Base-by-base conservation (phyloP, 2,329 filamentous ascomycete genomes). In the Aspergillus floridensis region DNA sequence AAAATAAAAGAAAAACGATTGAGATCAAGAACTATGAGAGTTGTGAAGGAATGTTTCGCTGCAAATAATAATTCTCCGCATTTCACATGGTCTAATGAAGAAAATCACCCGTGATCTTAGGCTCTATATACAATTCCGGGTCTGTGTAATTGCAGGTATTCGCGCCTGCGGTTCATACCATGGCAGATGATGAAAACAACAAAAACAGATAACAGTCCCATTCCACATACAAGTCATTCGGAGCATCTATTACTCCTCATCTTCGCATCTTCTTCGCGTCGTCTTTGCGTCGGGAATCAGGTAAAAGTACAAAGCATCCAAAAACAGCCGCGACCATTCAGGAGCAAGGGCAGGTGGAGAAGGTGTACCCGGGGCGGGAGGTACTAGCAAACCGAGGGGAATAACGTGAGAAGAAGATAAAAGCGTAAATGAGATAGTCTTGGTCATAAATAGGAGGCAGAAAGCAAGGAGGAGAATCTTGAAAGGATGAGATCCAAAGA, bases 301-400 rank as follows among this genome's bases (percentile, higher is more conserved):
- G 55, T 66, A 68, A 66, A 65, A 68, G 64, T 68, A 68, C 66
- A 68, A 55, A 53, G 62, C 59, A 63, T 62, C 61, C 61, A 63
- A 58, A 22, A 59, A 55, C 38, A 44, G n/a, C 53, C 38, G 38
- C 35, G 52, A 53, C 41, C 38, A 7, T 49, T 47, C 12, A 51
- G 47, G 31, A 35, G 32, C 47, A 58, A 19, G 32, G 50, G 19
- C 22, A 57, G 49, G 26, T 41, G 41, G 35, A 46, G 44, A 31
- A 54, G 44, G 38, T 8, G 26, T 2, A 2, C 26, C 26, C 5
- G 19, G 29, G 54, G 59, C 32, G 32, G 1, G 32, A 53, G 38
- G 46, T 22, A 61, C 59, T 49, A 19, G 21, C 61, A 62, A 52
- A 53, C 61, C 48, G 48, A 32, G 56, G 48, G 31, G 53, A 53